phyloP scores from a whole-genome alignment of 345 rosid genomes.

The Lepidium sativum region DNA sequence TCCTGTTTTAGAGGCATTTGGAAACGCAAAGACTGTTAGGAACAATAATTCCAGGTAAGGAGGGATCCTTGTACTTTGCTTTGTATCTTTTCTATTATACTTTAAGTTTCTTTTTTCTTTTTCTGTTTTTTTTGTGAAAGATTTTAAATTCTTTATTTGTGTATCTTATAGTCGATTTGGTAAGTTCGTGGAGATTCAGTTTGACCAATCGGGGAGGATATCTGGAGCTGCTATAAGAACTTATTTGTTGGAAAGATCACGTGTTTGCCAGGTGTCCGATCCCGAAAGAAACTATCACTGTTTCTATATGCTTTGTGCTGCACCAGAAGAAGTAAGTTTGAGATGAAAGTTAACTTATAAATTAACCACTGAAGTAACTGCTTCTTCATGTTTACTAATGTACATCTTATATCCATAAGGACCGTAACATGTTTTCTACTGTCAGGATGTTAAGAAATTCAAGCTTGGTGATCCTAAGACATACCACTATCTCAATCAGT shows the following conservation, averaged over 20 bases:
- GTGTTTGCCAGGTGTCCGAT: slow-evolving; percentile 97
- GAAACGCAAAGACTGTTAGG: slow-evolving; percentile 95
- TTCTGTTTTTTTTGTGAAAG: not conserved
- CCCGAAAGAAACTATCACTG: slow-evolving; percentile 99
- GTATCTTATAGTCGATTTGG: slow-evolving; percentile 77
- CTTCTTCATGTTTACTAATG: not conserved
- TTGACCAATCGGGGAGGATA: slow-evolving; percentile 76
- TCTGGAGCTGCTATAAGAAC: slow-evolving; percentile 99
- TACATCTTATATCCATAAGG: not conserved
- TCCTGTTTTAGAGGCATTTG: slow-evolving; percentile 99
- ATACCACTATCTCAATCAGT: slow-evolving; percentile 91
- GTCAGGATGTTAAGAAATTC: slow-evolving; percentile 71
- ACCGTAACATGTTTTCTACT: slow-evolving; percentile 9
- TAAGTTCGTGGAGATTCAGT: slow-evolving; percentile 99
- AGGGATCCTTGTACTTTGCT: slow-evolving; percentile 1
- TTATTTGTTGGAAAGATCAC: slow-evolving; percentile 95
- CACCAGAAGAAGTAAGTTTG: slow-evolving; percentile 73
- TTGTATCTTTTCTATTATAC: not conserved
- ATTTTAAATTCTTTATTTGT: not conserved
- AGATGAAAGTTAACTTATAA: not conserved
- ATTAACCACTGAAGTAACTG: not conserved
- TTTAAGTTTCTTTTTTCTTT: not conserved
- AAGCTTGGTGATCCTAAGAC: slow-evolving; percentile 76
- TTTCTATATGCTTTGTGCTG: slow-evolving; percentile 99
- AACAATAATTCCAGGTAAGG: slow-evolving; percentile 94